phyloP scores from a whole-genome alignment of 495 filamentous ascomycete species.

The Aspergillus homomorphus region DNA sequence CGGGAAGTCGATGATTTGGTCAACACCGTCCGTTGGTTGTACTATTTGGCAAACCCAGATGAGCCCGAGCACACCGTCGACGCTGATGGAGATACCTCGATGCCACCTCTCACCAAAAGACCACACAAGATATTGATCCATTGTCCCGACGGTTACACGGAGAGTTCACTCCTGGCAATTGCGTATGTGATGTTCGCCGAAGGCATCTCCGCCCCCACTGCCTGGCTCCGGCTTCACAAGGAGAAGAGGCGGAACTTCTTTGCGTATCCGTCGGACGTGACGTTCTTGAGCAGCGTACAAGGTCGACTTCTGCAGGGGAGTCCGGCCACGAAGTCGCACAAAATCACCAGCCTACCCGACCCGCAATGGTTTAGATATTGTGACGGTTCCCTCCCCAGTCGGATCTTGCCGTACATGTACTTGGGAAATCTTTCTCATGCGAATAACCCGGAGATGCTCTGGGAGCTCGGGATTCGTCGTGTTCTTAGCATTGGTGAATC shows the following conservation, averaged over 20 bases:
- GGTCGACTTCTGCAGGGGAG: slow-evolving; percentile 63
- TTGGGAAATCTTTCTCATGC: slow-evolving; percentile 89
- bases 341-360: slow-evolving; percentile 40
- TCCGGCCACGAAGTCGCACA: slow-evolving; percentile 26
- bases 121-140: slow-evolving; percentile 76
- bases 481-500: slow-evolving; percentile 94
- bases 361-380: slow-evolving; percentile 80
- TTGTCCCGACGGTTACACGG: slow-evolving; percentile 94
- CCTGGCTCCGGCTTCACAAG: slow-evolving; percentile 83
- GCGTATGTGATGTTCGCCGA: slow-evolving; percentile 91
- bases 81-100: slow-evolving; percentile 56
- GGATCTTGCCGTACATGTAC: slow-evolving; percentile 92
- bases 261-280: slow-evolving; percentile 86
- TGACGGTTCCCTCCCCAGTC: slow-evolving; percentile 86
- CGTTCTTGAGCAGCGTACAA: slow-evolving; percentile 71
- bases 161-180: slow-evolving; percentile 80
- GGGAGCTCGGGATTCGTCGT: slow-evolving; percentile 75
- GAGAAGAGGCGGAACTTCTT: slow-evolving; percentile 89
- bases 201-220: slow-evolving; percentile 71
- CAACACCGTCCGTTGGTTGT: slow-evolving; percentile 85
- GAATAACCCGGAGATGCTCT: slow-evolving; percentile 82
- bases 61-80: slow-evolving; percentile 45
- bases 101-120: slow-evolving; percentile 36
- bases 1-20: slow-evolving; percentile 78
- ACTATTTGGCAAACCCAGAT: slow-evolving; percentile 65